Percentiles rank a stretch among this genome's conserved stretches.
Evolutionary conservation across 768 basidiomycete species (phyloP).

Genomic region (Tylopilus sp.): DNA sequence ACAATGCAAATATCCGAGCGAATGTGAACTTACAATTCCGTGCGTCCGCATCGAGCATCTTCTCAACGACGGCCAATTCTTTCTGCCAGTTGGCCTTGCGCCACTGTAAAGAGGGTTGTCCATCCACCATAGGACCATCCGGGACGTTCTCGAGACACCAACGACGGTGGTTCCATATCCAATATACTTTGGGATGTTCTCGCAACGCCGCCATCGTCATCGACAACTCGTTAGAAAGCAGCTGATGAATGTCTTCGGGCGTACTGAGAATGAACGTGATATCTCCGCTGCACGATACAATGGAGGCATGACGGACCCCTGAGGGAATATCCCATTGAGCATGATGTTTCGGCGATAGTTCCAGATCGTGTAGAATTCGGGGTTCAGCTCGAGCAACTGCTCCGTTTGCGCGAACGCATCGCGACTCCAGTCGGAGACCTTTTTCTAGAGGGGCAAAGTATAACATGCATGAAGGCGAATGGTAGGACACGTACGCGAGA

Average conservation of each 20-base stretch:
- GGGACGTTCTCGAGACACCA: slow-evolving; percentile 94
- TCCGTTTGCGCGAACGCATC: slow-evolving; percentile 81
- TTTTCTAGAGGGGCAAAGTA: slow-evolving; percentile 53
- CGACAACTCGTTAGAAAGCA: slow-evolving; percentile 69
- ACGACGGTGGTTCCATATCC: slow-evolving; percentile 97
- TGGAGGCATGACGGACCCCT: slow-evolving; percentile 46
- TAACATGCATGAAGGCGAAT: background rate
- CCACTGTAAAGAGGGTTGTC: slow-evolving; percentile 58
- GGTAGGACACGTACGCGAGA: slow-evolving; percentile 46
- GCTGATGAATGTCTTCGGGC: slow-evolving; percentile 54
- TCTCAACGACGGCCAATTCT: slow-evolving; percentile 86
- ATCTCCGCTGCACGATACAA: background rate
- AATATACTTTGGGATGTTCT: slow-evolving; percentile 91
- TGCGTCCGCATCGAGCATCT: slow-evolving; percentile 86
- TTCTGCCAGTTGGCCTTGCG: slow-evolving; percentile 75
- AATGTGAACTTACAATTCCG: slow-evolving; percentile 73
- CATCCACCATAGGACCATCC: slow-evolving; percentile 52
- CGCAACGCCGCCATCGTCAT: slow-evolving; percentile 82
- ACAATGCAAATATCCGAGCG: background rate
- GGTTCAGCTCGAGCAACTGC: slow-evolving; percentile 75
- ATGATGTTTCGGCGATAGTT: slow-evolving; percentile 87
- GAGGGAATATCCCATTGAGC: slow-evolving; percentile 63
- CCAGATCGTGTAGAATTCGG: slow-evolving; percentile 97
- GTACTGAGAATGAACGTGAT: slow-evolving; percentile 40
- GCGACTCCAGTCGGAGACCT: slow-evolving; percentile 57